Evolutionary conservation across 2,329 filamentous ascomycete species (phyloP).

Genomic region (Calonectria honghensis): DNA sequence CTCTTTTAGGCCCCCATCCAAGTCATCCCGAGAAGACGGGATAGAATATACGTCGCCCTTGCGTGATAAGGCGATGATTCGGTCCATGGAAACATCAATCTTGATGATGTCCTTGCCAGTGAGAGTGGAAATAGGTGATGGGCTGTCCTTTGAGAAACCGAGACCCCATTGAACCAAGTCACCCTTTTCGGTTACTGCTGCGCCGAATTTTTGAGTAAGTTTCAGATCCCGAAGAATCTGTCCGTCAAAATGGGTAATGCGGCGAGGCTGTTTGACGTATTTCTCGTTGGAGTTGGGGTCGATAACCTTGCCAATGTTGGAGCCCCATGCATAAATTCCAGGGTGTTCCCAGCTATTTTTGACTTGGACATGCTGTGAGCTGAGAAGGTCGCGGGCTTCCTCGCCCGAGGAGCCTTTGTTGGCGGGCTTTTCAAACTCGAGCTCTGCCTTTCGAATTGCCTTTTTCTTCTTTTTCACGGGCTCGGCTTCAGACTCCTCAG

Average conservation of each 20-base stretch:
- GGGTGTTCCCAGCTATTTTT: conserved; percentile 88
- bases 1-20: conserved; percentile 77
- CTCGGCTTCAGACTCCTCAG: conserved; percentile 43
- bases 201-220: conserved; percentile 87
- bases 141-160: conserved; percentile 80
- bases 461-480: conserved; percentile 36
- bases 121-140: conserved; percentile 81
- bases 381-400: conserved; percentile 84
- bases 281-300: conserved; percentile 87
- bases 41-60: conserved; percentile 89
- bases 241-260: conserved; percentile 89
- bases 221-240: conserved; percentile 91
- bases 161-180: conserved; percentile 94
- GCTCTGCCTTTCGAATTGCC: conserved; percentile 65
- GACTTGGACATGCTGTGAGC: conserved; percentile 91
- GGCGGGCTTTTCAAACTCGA: conserved; percentile 81
- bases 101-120: conserved; percentile 87
- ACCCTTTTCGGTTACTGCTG: conserved; percentile 89
- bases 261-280: conserved; percentile 85
- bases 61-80: conserved; percentile 85
- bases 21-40: conserved; percentile 84
- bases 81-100: conserved; percentile 86
- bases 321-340: conserved; percentile 95
- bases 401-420: conserved; percentile 77
- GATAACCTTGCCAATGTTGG: conserved; percentile 88